Conservation (phyloP, 805 yeast genomes). For the Zygosaccharomyces bailii region DNA sequence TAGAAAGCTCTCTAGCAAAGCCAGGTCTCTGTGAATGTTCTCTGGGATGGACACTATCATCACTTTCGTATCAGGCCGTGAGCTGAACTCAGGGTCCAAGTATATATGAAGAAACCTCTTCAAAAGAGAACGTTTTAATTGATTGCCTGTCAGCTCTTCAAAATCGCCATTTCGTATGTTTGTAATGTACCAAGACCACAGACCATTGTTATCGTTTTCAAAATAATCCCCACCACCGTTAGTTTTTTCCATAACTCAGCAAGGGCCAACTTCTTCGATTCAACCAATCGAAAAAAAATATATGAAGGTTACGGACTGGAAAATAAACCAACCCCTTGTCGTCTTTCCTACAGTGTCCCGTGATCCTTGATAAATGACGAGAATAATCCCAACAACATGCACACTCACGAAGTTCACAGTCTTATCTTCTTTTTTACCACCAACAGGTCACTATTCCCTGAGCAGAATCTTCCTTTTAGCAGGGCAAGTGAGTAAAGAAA, state of each 20-base stretch:
- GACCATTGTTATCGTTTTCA: conserved; percentile 35
- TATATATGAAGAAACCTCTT: conserved; percentile 30
- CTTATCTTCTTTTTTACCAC: neutral
- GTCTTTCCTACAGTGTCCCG: neutral
- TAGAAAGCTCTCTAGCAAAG: conserved; percentile 31
- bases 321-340: neutral
- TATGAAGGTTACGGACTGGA: neutral
- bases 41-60: conserved; percentile 36
- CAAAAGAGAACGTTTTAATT: conserved; percentile 28
- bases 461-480: no score
- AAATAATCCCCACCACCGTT: conserved; percentile 32
- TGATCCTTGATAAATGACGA: neutral
- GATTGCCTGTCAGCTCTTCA: conserved; percentile 34
- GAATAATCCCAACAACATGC: neutral
- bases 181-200: conserved; percentile 40
- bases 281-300: neutral
- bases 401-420: neutral
- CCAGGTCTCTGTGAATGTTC: conserved; percentile 30
- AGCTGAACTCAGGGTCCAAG: conserved; percentile 14
- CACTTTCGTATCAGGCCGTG: conserved; percentile 20
- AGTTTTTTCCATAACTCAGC: conserved; percentile 25
- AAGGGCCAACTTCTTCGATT: conserved; percentile 1
- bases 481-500: neutral
- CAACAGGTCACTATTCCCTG: no score
- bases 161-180: conserved; percentile 37